phyloP scores from a whole-genome alignment of 306 rosid species.

The Gleditsia sinensis region DNA sequence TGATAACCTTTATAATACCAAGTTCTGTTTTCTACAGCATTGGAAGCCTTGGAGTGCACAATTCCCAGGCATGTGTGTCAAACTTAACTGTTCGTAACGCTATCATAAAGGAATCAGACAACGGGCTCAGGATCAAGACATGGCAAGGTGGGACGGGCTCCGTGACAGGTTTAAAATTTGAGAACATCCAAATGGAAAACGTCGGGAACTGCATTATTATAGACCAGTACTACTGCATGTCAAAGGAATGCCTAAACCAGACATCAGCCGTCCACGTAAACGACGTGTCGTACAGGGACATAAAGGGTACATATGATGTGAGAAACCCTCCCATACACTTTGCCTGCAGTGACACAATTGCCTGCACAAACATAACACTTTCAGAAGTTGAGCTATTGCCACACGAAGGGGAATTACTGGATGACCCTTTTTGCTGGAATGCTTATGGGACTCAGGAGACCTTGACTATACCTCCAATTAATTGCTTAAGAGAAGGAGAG shows the following conservation, averaged over 20 bases:
- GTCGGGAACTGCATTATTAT: conserved; percentile 79
- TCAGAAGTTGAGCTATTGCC: conserved; percentile 88
- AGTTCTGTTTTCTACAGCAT: conserved; percentile 64
- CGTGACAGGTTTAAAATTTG: conserved; percentile 61
- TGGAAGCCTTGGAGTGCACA: conserved; percentile 91
- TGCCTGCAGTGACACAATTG: conserved; percentile 82
- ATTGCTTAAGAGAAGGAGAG: conserved; percentile 78
- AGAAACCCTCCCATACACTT: conserved; percentile 89
- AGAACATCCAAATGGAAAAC: conserved; percentile 84
- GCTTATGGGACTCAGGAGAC: conserved; percentile 85
- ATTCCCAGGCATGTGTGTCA: conserved; percentile 87
- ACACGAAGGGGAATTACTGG: conserved; percentile 71
- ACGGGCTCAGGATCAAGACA: conserved; percentile 88
- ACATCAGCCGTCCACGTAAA: conserved; percentile 79
- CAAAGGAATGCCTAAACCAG: conserved; percentile 74
- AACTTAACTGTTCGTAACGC: conserved; percentile 75
- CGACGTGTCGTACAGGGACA: conserved; percentile 62
- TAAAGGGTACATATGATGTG: conserved; percentile 91
- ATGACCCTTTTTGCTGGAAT: conserved; percentile 95
- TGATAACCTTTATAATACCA: no score
- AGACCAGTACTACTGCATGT: conserved; percentile 85
- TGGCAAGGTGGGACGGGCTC: conserved; percentile 98
- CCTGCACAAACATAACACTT: conserved; percentile 87
- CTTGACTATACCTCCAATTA: conserved; percentile 79
- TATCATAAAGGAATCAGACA: conserved; percentile 77